phyloP scores from a whole-genome alignment of 2,329 filamentous ascomycete species.

The Fragosphaeria purpurea region DNA sequence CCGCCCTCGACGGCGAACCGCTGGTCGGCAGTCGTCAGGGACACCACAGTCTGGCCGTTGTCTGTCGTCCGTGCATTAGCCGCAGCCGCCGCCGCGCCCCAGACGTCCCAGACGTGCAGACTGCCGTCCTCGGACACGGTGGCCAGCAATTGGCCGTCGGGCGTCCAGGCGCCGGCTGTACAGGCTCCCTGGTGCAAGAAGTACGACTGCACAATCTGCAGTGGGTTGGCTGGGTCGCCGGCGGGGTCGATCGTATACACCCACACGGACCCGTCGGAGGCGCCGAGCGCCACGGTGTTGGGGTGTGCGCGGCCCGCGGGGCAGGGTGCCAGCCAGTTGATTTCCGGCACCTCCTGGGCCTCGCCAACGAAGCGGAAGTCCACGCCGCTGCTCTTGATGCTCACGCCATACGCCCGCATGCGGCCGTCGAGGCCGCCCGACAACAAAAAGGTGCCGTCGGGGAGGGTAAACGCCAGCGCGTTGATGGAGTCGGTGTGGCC shows the following conservation, averaged over 20 bases:
- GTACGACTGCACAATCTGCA: constrained; percentile 82
- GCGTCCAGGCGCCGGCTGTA: constrained; percentile 84
- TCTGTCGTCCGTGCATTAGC: constrained; percentile 36
- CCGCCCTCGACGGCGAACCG: constrained; percentile 88
- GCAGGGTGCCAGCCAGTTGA: constrained; percentile 80
- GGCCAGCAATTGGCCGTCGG: constrained; percentile 75
- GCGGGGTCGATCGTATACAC: constrained; percentile 72
- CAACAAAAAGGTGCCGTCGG: constrained; percentile 73
- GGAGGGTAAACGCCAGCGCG: constrained; percentile 72
- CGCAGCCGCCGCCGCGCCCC: constrained; percentile 63
- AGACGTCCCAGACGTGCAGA: constrained; percentile 88
- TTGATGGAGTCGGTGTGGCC: constrained; percentile 91
- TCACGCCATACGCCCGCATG: constrained; percentile 57
- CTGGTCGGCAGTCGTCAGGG: constrained; percentile 71
- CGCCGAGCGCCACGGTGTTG: constrained; percentile 80
- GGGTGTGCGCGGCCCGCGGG: constrained; percentile 50
- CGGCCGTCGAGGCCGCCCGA: constrained; percentile 82
- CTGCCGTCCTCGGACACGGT: constrained; percentile 84
- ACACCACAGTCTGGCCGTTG: constrained; percentile 57
- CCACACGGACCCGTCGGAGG: constrained; percentile 88
- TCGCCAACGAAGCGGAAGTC: constrained; percentile 57
- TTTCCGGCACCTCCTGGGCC: constrained; percentile 82
- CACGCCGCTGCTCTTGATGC: constrained; percentile 29
- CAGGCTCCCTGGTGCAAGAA: constrained; percentile 80
- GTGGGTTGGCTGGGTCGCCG: constrained; percentile 44